A percentile compares a stretch with the other conserved stretches of the same genome.
Evolutionary conservation across 1,284 basidiomycete species (phyloP).

Genomic region (Tilletia walkeri): DNA sequence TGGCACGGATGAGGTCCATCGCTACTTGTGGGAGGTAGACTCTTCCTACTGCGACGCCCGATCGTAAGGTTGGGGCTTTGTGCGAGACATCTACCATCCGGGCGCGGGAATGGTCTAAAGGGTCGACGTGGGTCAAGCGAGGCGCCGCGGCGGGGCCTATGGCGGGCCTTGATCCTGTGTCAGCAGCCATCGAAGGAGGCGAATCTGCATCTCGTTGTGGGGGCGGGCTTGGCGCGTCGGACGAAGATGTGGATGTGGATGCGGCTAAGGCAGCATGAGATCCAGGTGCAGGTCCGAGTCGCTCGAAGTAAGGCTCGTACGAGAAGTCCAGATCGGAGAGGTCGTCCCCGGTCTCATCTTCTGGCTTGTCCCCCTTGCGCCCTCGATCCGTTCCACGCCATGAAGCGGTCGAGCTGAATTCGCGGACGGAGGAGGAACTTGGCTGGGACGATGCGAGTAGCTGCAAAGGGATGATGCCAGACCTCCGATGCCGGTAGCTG

Average conservation of each 20-base stretch:
- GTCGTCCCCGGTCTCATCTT: not conserved
- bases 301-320: slow-evolving; percentile 4
- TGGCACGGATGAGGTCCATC: slow-evolving; percentile 62
- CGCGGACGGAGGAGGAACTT: too few species aligned
- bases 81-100: slow-evolving; percentile 74
- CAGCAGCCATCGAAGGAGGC: too few species aligned
- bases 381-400: not conserved
- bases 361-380: not conserved
- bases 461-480: too few species aligned
- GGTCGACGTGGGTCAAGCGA: slow-evolving; percentile 69
- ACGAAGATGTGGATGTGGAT: not conserved
- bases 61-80: slow-evolving; percentile 68
- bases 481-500: too few species aligned
- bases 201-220: too few species aligned
- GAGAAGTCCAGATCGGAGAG: slow-evolving; percentile 14
- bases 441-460: too few species aligned
- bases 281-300: slow-evolving; percentile 13
- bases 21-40: slow-evolving; percentile 70
- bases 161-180: too few species aligned
- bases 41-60: slow-evolving; percentile 73
- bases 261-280: not conserved
- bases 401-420: not conserved
- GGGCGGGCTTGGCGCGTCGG: not conserved
- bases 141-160: not conserved
- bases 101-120: slow-evolving; percentile 59